Evolutionary conservation across 176 grass and related monocot genomes (phyloP), one percentile per base, ranked within the genome.

Genomic region (Raddia guianensis): DNA sequence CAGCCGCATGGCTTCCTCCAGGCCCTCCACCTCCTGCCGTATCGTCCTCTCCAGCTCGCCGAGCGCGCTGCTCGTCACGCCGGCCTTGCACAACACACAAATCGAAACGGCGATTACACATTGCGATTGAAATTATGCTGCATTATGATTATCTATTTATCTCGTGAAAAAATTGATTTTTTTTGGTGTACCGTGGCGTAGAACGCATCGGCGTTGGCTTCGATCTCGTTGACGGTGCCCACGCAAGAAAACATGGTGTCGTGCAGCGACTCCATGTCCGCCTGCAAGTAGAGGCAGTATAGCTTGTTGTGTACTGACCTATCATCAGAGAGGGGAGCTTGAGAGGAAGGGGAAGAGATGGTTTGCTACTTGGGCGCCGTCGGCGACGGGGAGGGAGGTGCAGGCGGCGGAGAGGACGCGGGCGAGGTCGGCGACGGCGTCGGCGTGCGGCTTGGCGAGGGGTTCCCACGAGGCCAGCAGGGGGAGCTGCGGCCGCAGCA

Each of bases 381-480:
- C 85, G 45, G 89, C 81, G 13, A 98, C 10, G 2, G 95, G 92
- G 52, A 98, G 15, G 68, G 81, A 57, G 62, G 89, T 91, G 82
- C 88, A 94, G 2, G 81, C 87, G 21, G 66, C 63, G 35, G 89
- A 52, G 68, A 98, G 85, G 80, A 84, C 86, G 66, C 85, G 20
- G 79, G 18, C 75, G 16, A 95, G 84, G 35, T 78, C 86, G 9
- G 64, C 73, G 72, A 89, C 80, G 51, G 92, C 86, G 62, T 98
- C 88, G 35, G 48, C 14, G 57, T 98, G 86, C 76, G 86, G 76
- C 65, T 75, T 74, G 21, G 86, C 82, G 33, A 89, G 69, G 1
- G 79, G 8, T 9, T 95, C 92, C 96, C 88, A 99, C 16, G 86
- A 80, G 9, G 83, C 84, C 6, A 99, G 90, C 9, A 93, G 78